Percentiles rank a stretch among this genome's conserved stretches.
Evolutionary conservation across 2,329 filamentous ascomycete species (phyloP).

Genomic region (Cladosporium oxysporum): DNA sequence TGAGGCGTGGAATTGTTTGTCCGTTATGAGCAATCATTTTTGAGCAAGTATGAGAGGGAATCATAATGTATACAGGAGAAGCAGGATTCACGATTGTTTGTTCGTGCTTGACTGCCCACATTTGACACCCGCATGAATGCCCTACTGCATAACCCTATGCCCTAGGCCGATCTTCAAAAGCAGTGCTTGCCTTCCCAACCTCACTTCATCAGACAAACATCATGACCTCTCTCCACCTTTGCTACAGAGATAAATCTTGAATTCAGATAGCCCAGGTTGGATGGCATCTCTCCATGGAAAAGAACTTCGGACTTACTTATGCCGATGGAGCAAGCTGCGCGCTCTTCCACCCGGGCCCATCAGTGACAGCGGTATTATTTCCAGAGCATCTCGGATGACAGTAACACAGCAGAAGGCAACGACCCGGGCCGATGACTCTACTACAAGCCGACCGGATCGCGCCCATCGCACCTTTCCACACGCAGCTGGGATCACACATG

Average conservation of each 20-base stretch:
- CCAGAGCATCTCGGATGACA: background rate
- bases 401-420: background rate
- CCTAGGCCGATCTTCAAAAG: slow-evolving; percentile 8
- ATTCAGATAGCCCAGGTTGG: no score
- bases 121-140: background rate
- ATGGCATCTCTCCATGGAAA: background rate
- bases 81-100: background rate
- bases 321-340: background rate
- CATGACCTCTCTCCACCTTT: background rate
- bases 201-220: background rate
- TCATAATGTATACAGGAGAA: background rate
- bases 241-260: background rate
- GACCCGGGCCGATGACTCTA: background rate
- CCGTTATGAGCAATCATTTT: background rate
- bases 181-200: background rate
- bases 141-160: slow-evolving; percentile 8
- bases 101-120: background rate
- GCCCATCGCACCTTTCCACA: background rate
- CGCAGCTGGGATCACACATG: no score
- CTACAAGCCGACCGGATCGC: background rate
- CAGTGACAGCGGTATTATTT: background rate
- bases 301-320: background rate
- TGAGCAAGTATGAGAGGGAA: background rate
- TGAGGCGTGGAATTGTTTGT: background rate
- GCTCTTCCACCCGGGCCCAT: no score